phyloP scores from a whole-genome alignment of 2,329 filamentous ascomycete species.

The Byssoonygena ceratinophila region DNA sequence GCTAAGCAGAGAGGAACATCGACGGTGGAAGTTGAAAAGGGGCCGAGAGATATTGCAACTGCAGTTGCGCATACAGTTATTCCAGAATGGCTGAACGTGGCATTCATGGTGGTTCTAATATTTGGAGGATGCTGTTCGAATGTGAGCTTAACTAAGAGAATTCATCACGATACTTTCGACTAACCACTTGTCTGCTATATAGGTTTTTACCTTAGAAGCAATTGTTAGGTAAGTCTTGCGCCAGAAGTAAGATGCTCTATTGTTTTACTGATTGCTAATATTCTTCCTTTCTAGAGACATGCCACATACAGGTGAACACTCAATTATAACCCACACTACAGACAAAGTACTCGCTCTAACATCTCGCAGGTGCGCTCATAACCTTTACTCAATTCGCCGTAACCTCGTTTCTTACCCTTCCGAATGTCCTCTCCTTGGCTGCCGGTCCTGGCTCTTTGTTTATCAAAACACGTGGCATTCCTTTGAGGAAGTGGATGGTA shows the following conservation, averaged over 20 bases:
- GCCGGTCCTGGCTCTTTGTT: constrained; percentile 55
- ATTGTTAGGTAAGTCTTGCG: constrained; percentile 68
- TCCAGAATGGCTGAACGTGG: constrained; percentile 52
- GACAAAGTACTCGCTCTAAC: constrained; percentile 1
- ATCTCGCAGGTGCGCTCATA: constrained; percentile 59
- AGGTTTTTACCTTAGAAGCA: constrained; percentile 93
- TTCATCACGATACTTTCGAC: too few relatives aligned
- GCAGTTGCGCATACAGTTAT: constrained; percentile 32
- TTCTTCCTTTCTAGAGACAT: constrained; percentile 2
- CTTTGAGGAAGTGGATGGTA: constrained; percentile 70
- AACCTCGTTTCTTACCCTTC: constrained; percentile 65
- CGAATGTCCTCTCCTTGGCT: constrained; percentile 60
- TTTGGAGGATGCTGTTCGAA: constrained; percentile 95
- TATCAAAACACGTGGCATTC: constrained; percentile 66
- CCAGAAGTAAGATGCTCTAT: neutral
- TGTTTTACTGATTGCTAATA: constrained; percentile 11
- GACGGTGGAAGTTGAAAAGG: neutral
- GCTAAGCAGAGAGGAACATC: neutral
- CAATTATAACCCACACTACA: constrained; percentile 18
- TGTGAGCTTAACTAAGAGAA: constrained; percentile 49
- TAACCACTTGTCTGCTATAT: constrained; percentile 16
- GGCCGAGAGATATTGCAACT: constrained; percentile 16
- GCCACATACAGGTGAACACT: constrained; percentile 8
- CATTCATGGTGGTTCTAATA: constrained; percentile 68
- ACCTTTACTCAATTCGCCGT: constrained; percentile 86